Base-by-base conservation (phyloP, 2,329 filamentous ascomycete genomes). In the Talaromyces sp. region DNA sequence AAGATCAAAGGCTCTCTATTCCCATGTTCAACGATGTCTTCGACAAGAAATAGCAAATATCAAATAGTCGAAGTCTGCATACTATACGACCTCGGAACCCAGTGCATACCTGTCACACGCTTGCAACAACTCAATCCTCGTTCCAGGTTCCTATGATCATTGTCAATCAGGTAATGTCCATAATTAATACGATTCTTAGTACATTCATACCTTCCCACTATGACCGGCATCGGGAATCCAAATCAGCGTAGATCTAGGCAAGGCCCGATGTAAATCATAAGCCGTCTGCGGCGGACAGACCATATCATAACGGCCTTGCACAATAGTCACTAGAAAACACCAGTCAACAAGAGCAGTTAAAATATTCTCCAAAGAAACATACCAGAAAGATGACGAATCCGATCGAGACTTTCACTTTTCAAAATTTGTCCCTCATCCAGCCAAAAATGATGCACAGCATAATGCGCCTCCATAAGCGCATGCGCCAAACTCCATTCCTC, bases 241-340 rank as follows among this genome's bases (percentile, higher is more conserved):
- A 49, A 68, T 60, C 49, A 74, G 46, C 49, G 57, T 66, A 6
- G 69, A 69, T 49, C 67, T 61, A 4, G 70, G 69, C 49, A 73
- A 67, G 4, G 68, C 69, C 50, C 76, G 69, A 47, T 77, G 73
- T 33, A 79, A 50, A 10, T 74, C 71, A 73, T 73, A 78, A 16
- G 73, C 73, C 16, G 73, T 75, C 50, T 71, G 68, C 3, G 75
- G 69, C 4, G 76, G 74, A 54, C 75, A 78, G 3, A 78, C 71
- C 13, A 78, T 61, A 61, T 78, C 77, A 47, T 77, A 77, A n/a
- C 77, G 68, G 1, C 76, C 77, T 55, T 79, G 75, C 13, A 78
- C 67, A 35, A 79, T 76, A 9, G 67, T 58, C 13, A 63, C 68
- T 56, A 42, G 14, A 37, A 19, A 35, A 5, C 14, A 6, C 32